Evolutionary conservation across 345 rosid genomes (phyloP).

Genomic region (Eucalyptus erythrocorys): DNA sequence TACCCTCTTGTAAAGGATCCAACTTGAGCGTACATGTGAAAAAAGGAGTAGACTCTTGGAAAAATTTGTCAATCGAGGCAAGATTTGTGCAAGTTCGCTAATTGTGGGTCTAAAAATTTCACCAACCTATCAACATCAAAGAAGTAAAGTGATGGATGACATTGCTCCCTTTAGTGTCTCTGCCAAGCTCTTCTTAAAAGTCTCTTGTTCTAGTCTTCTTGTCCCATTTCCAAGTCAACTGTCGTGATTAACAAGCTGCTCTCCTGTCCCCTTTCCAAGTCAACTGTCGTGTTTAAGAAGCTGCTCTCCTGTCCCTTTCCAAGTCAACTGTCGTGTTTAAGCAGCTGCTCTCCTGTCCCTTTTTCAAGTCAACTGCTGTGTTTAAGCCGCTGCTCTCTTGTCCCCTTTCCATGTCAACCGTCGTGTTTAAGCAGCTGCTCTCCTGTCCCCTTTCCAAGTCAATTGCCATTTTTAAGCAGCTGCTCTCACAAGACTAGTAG

Average conservation of each 20-base stretch:
- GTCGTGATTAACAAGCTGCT: not conserved
- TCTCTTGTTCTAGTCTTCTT: not conserved
- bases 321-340: too few relatives aligned
- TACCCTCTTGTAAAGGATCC: not conserved
- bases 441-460: too few relatives aligned
- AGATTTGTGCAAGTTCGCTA: not conserved
- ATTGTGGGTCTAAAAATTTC: not conserved
- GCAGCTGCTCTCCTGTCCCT: not conserved
- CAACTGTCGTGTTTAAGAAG: not conserved
- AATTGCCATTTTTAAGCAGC: not conserved
- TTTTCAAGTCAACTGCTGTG: too few relatives aligned
- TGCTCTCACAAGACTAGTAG: not conserved
- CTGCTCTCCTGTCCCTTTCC: too few relatives aligned
- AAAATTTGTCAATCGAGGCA: not conserved
- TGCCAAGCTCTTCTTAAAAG: not conserved
- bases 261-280: too few relatives aligned
- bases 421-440: not conserved
- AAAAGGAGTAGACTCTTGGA: not conserved
- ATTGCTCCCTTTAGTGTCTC: not conserved
- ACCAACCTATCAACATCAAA: not conserved
- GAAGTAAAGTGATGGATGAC: not conserved
- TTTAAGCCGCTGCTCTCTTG: too few relatives aligned
- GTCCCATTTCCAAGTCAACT: not conserved
- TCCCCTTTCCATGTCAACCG: not conserved
- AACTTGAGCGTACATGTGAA: not conserved